phyloP scores from a whole-genome alignment of 257 asterid genomes.

The Voacanga thouarsii region DNA sequence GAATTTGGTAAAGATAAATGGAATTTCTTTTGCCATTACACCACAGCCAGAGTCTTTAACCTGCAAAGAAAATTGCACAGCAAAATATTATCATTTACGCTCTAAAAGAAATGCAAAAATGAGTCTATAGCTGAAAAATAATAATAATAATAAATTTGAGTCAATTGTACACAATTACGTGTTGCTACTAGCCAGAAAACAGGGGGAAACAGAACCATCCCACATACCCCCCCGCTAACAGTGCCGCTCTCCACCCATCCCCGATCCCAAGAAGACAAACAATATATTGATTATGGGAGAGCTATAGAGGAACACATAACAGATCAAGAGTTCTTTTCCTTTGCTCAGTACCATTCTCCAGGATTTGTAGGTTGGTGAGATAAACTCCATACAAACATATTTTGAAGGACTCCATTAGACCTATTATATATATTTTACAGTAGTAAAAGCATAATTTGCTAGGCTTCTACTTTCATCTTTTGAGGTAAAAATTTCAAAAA shows the following conservation, averaged over 20 bases:
- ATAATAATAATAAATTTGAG: no score
- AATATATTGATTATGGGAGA: neutral
- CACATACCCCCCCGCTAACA: no score
- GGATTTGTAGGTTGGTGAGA: neutral
- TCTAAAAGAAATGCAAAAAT: neutral
- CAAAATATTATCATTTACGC: neutral
- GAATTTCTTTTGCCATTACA: slow-evolving; percentile 49
- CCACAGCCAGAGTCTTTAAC: slow-evolving; percentile 71
- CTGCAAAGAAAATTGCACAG: slow-evolving; percentile 29
- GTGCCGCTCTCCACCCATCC: neutral
- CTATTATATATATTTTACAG: neutral
- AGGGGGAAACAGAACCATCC: no score
- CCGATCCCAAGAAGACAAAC: neutral
- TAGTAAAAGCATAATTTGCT: neutral
- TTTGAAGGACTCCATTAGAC: neutral
- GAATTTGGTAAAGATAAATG: slow-evolving; percentile 57
- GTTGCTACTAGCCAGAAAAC: no score
- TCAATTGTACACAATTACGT: no score
- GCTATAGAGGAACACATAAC: neutral
- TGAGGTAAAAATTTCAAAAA: neutral
- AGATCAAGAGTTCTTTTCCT: neutral
- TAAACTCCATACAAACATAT: neutral
- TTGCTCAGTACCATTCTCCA: neutral
- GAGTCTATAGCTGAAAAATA: neutral
- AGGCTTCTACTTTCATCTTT: neutral